A percentile compares a stretch with the other conserved stretches of the same genome.
Conservation (phyloP, 169 alveolate genomes). For the Cryptosporidium canis region DNA sequence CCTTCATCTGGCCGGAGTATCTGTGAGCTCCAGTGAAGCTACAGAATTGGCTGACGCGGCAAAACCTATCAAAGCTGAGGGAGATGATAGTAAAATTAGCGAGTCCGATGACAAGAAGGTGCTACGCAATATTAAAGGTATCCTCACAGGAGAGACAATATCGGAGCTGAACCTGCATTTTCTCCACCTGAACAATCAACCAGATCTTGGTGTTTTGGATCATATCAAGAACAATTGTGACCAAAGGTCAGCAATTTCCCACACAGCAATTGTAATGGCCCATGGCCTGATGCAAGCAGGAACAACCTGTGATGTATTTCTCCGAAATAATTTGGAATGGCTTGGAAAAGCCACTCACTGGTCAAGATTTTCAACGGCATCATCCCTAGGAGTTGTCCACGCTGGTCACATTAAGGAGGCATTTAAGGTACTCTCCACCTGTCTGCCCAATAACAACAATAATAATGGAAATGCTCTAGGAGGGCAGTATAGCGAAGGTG, state of each 20-base stretch:
- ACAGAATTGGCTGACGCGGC: no score
- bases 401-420: constrained; percentile 79
- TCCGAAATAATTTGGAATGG: constrained; percentile 94
- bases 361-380: constrained; percentile 96
- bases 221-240: constrained; percentile 66
- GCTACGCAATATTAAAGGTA: constrained; percentile 74
- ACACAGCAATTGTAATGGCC: constrained; percentile 91
- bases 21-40: no score
- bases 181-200: constrained; percentile 88
- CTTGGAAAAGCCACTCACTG: constrained; percentile 89
- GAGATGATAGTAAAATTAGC: background rate
- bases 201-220: constrained; percentile 87
- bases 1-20: background rate
- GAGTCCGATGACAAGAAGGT: background rate
- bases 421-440: constrained; percentile 74
- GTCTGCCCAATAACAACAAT: constrained; percentile 60
- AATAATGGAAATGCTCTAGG: constrained; percentile 66
- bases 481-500: constrained; percentile 94
- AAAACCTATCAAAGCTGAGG: background rate
- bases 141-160: constrained; percentile 84
- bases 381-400: constrained; percentile 97
- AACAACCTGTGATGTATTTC: constrained; percentile 94
- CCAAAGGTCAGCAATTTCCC: constrained; percentile 82
- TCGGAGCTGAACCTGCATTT: constrained; percentile 85
- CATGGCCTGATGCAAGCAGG: constrained; percentile 93